Evolutionary conservation across 768 basidiomycete genomes (phyloP).

Genomic region (Naganishia kalamii): DNA sequence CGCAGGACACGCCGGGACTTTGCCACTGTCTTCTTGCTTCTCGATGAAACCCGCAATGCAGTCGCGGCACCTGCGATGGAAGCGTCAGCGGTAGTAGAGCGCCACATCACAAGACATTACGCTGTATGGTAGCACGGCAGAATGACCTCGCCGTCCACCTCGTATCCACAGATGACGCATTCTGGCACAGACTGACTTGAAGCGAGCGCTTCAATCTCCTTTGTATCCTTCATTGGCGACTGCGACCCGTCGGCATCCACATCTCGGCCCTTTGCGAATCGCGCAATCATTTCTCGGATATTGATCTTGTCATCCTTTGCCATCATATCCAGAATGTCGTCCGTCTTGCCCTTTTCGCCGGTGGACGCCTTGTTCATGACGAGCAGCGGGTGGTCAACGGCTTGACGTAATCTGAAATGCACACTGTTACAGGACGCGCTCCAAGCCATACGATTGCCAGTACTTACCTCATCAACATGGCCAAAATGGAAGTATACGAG

Average conservation of each 20-base stretch:
- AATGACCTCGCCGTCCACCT: constrained; percentile 55
- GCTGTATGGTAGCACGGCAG: constrained; percentile 41
- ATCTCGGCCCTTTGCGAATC: constrained; percentile 51
- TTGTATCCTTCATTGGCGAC: not conserved
- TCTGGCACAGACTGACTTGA: constrained; percentile 1
- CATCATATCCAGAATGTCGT: constrained; percentile 31
- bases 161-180: constrained; percentile 49
- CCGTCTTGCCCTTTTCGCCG: constrained; percentile 47
- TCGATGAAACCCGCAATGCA: constrained; percentile 73
- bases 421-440: constrained; percentile 16
- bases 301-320: constrained; percentile 38
- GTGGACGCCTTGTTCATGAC: constrained; percentile 56
- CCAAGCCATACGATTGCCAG: not conserved
- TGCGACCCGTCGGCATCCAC: constrained; percentile 27
- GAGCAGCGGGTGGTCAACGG: constrained; percentile 82
- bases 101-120: constrained; percentile 24
- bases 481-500: constrained; percentile 54
- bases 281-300: constrained; percentile 58
- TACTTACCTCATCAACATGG: constrained; percentile 84
- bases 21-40: constrained; percentile 61
- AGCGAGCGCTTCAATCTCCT: not conserved
- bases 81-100: not conserved
- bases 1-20: constrained; percentile 70
- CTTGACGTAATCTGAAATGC: constrained; percentile 66
- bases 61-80: constrained; percentile 69